Conservation (phyloP, 176 grass and related monocot genomes). For the Triticum monococcum region DNA sequence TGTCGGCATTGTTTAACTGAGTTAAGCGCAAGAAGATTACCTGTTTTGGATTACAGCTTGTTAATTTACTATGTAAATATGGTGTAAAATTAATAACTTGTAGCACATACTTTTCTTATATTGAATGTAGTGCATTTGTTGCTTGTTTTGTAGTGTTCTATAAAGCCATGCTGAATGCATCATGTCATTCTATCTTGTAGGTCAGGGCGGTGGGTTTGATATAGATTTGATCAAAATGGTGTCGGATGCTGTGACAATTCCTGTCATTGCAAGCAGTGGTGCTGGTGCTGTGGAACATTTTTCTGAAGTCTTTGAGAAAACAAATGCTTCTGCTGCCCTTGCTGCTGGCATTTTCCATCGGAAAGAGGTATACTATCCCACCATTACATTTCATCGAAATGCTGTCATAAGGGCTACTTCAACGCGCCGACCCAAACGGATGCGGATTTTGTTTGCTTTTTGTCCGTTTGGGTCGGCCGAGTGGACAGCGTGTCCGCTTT, state of each 20-base stretch:
- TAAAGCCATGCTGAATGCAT: constrained; percentile 20
- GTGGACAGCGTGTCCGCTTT: too few species aligned
- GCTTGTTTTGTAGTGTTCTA: not conserved
- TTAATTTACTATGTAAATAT: not conserved
- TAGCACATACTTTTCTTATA: constrained; percentile 22
- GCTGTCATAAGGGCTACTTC: not conserved
- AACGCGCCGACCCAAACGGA: too few species aligned
- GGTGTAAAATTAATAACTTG: constrained; percentile 4
- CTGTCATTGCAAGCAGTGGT: constrained; percentile 93
- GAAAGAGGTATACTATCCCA: constrained; percentile 67
- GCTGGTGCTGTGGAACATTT: constrained; percentile 77
- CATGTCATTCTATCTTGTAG: constrained; percentile 49
- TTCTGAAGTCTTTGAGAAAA: constrained; percentile 85
- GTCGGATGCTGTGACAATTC: constrained; percentile 88
- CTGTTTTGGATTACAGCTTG: not conserved
- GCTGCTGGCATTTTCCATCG: constrained; percentile 95
- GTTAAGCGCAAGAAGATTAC: not conserved
- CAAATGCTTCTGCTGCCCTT: constrained; percentile 92
- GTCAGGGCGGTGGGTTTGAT: constrained; percentile 87
- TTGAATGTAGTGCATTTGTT: not conserved
- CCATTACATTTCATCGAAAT: not conserved
- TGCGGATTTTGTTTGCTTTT: too few species aligned
- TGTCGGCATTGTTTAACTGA: not conserved
- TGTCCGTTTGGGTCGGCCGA: too few species aligned
- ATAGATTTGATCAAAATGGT: constrained; percentile 95